Base-by-base conservation (phyloP, 768 basidiomycete genomes). In the Tremella fuciformis region DNA sequence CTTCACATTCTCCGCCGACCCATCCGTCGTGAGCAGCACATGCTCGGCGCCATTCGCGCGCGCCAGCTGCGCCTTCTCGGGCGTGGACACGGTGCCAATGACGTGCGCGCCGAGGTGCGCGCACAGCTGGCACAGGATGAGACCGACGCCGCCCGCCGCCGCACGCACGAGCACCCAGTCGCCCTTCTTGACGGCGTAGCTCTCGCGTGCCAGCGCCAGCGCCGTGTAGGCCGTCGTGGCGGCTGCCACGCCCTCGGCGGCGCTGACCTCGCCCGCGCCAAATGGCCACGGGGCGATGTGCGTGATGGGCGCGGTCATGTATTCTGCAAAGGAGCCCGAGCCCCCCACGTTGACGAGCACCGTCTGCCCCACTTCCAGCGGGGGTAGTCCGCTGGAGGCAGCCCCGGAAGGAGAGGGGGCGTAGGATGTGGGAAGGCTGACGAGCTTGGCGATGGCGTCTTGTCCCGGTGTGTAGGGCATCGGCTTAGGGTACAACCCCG, bases 61-160 rank as follows among this genome's bases (percentile, higher is more conserved):
- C 3, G 91, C 94, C 37, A 92, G 74, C 50, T 82, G 83, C 1
- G 88, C 89, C 77, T 99, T 99, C 68, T 85, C 88, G 19, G 79
- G 73, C 0, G 87, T 88, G 1, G 91, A 94, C 1, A 89, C 89
- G 13, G 93, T 97, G 1, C 91, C 94, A 66, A 99, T 94, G 22
- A 97, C 89, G 8, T 84, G 87, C 0, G 88, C 93, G 4, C 94
- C 94, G 18, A 84, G 80, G 44, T 80, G 79, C 71, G 84, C 86
- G 39, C 85, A 84, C 29, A 88, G 72, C 78, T 94, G 87, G 51
- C 71, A 73, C 15, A 81, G 70, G 24, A 78, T 54, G 1, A 78
- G 63, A 1, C 82, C 94, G 9, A 96, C 81, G 11, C 93, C 92
- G 29, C 94, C 94, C 0, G 94, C 92, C 34, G 94, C 83, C 29